A percentile compares a stretch with the other conserved stretches of the same genome.
These are phyloP conservation scores for Neocallimastix lanati DNA, from an alignment of 192 early-diverging fungal species.

Conservation along the genomic window DNA sequence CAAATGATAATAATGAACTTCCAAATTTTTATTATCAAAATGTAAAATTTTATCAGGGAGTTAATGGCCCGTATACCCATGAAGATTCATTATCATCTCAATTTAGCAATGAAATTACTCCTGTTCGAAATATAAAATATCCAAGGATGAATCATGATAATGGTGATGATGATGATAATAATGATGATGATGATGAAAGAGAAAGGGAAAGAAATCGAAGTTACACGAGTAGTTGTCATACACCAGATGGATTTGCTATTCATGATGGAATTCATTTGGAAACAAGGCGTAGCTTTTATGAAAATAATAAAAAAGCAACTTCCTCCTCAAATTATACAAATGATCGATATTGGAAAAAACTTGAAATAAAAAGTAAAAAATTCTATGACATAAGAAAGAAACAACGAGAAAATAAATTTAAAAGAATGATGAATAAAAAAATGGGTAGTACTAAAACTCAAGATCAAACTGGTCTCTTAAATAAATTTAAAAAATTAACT, in stretches of 20 bases:
- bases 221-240: too few species aligned
- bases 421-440: neutral
- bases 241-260: neutral
- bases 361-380: neutral
- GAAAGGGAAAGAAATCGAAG: too few species aligned
- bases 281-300: neutral
- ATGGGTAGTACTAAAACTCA: neutral
- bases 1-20: too few species aligned
- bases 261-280: neutral
- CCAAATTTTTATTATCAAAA: neutral
- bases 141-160: neutral
- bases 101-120: neutral
- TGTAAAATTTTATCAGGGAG: neutral
- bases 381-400: neutral
- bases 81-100: neutral
- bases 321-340: fast-evolving
- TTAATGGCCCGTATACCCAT: neutral
- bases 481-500: neutral
- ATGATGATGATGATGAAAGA: too few species aligned
- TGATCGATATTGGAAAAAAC: neutral
- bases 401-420: neutral
- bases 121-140: neutral
- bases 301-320: neutral
- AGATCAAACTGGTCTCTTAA: neutral
- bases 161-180: neutral